These are phyloP conservation scores for Rhodotorula sp. DNA, from an alignment of 1,284 basidiomycete genomes.

Conservation along the genomic window DNA sequence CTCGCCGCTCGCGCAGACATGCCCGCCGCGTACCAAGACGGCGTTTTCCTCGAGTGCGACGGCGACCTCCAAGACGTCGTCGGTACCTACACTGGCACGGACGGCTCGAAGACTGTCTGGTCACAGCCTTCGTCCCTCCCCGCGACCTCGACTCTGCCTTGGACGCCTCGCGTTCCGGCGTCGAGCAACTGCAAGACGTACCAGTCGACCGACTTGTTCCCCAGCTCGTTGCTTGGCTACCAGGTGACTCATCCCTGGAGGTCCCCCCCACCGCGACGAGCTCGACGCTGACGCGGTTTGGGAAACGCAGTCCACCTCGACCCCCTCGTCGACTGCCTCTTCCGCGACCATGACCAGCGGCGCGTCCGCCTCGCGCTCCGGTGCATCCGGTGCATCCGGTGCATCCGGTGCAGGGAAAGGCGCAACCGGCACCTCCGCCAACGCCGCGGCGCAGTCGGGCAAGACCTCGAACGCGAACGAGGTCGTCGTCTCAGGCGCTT, in stretches of 20 bases:
- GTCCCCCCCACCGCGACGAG: too few species aligned
- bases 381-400: neutral
- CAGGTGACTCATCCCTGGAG: slow-evolving; percentile 1
- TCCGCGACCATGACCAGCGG: slow-evolving; percentile 27
- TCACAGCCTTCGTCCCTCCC: slow-evolving; percentile 57
- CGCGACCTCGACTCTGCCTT: slow-evolving; percentile 60
- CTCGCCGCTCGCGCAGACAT: slow-evolving; percentile 55
- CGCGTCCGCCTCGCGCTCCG: slow-evolving; percentile 4
- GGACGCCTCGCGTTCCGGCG: slow-evolving; percentile 59
- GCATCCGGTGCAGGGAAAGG: slow-evolving; percentile 1
- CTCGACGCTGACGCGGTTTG: neutral
- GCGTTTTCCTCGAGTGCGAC: slow-evolving; percentile 61
- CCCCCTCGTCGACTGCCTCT: neutral
- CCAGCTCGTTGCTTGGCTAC: slow-evolving; percentile 34
- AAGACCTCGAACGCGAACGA: slow-evolving; percentile 4
- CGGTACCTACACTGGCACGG: slow-evolving; percentile 53
- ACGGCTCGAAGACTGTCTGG: slow-evolving; percentile 25
- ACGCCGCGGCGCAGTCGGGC: neutral
- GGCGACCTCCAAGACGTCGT: slow-evolving; percentile 64
- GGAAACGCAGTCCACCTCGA: neutral
- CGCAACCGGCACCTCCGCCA: slow-evolving; percentile 37
- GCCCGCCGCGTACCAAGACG: slow-evolving; percentile 60
- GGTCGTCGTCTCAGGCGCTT: slow-evolving; percentile 3
- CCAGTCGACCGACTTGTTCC: slow-evolving; percentile 58
- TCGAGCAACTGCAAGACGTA: slow-evolving; percentile 64